These are phyloP conservation scores for Metarhizium rileyi DNA, from an alignment of 2,329 filamentous ascomycete species.

Conservation along the genomic window DNA sequence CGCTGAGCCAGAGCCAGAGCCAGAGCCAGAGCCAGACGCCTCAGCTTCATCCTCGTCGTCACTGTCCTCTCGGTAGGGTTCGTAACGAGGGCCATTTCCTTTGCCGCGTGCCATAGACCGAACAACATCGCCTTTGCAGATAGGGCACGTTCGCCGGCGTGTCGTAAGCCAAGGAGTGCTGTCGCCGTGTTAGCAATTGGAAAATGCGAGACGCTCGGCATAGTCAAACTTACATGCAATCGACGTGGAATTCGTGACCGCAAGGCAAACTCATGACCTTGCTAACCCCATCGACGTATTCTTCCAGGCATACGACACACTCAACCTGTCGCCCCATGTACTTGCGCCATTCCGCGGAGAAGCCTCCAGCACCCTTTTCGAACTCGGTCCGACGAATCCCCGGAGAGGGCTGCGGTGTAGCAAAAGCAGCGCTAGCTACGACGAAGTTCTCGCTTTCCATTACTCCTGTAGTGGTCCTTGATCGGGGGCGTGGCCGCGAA, in stretches of 20 bases:
- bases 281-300: slow-evolving; percentile 90
- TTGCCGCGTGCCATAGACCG: slow-evolving; percentile 49
- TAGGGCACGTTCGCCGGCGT: slow-evolving; percentile 90
- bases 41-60: slow-evolving; percentile 33
- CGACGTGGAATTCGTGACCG: slow-evolving; percentile 93
- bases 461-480: slow-evolving; percentile 54
- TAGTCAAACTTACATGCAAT: slow-evolving; percentile 78
- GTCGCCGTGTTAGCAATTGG: slow-evolving; percentile 4
- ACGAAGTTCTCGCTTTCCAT: slow-evolving; percentile 39
- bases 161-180: slow-evolving; percentile 97
- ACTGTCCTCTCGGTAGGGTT: slow-evolving; percentile 44
- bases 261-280: slow-evolving; percentile 95
- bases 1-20: slow-evolving; percentile 20
- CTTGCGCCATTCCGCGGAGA: slow-evolving; percentile 50
- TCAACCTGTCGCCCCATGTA: slow-evolving; percentile 65
- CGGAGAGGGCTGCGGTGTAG: slow-evolving; percentile 25
- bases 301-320: slow-evolving; percentile 93
- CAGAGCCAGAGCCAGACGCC: slow-evolving; percentile 21
- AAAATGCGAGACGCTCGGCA: background rate
- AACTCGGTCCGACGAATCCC: slow-evolving; percentile 26
- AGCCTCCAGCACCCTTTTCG: slow-evolving; percentile 36
- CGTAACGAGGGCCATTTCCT: slow-evolving; percentile 41
- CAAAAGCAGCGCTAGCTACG: slow-evolving; percentile 32
- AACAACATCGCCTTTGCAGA: slow-evolving; percentile 97
- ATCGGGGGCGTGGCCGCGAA: slow-evolving; percentile 48